phyloP scores from a whole-genome alignment of 306 rosid genomes.

The Vicia villosa region DNA sequence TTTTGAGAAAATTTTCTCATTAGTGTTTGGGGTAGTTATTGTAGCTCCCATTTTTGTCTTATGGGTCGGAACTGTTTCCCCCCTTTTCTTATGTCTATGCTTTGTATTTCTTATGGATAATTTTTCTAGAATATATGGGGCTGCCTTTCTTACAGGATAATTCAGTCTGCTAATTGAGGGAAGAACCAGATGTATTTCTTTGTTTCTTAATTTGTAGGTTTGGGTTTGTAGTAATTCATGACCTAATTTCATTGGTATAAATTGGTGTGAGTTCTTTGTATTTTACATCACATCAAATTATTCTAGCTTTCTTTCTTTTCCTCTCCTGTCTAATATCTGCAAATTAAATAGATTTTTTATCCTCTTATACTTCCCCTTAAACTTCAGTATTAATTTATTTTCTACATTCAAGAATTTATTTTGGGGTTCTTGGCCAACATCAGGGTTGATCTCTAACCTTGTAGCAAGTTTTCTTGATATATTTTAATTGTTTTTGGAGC shows the following conservation, averaged over 20 bases:
- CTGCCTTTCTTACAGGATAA: background rate
- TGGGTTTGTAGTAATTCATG: background rate
- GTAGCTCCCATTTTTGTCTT: background rate
- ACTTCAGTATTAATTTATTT: constrained; percentile 1
- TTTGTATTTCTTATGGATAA: constrained; percentile 5
- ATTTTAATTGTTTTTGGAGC: background rate
- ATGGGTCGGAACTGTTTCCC: background rate
- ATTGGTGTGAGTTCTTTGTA: constrained; percentile 9
- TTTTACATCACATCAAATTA: constrained; percentile 17
- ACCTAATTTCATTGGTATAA: constrained; percentile 10
- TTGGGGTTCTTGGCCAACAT: constrained; percentile 12
- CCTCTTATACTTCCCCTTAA: background rate
- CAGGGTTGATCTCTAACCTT: background rate
- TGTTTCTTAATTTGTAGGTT: background rate
- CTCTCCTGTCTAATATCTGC: constrained; percentile 3
- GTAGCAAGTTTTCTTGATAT: background rate
- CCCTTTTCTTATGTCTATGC: background rate
- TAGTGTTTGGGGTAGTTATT: constrained; percentile 10
- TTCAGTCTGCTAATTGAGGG: background rate
- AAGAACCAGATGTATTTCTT: background rate
- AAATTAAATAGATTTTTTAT: background rate
- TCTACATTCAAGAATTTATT: background rate
- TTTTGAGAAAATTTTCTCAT: background rate
- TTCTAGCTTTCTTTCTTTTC: constrained; percentile 17
- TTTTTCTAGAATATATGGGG: constrained; percentile 5